Evolutionary conservation across 78 protist genomes (phyloP).

Genomic region (Trichosphaerium sp.): DNA sequence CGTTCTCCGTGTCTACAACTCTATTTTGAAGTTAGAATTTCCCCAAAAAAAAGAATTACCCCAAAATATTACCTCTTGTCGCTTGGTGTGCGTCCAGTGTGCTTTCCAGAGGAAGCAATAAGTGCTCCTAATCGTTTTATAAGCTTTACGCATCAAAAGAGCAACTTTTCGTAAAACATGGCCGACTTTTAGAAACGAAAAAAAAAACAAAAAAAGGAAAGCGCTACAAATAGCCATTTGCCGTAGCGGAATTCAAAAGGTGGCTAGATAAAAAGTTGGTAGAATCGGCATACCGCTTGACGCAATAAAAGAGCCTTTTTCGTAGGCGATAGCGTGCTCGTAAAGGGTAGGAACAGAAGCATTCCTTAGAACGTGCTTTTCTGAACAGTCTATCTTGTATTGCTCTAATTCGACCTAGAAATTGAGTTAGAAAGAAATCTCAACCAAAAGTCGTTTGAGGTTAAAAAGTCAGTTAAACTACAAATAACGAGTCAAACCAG

Average conservation of each 20-base stretch:
- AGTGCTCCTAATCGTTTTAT: constrained; percentile 62
- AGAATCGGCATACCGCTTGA: neutral
- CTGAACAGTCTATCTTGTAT: too few relatives aligned
- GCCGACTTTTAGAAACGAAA: neutral
- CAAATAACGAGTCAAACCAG: too few relatives aligned
- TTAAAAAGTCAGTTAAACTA: too few relatives aligned
- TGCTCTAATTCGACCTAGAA: too few relatives aligned
- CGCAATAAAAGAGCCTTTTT: constrained; percentile 1
- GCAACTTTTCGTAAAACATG: neutral
- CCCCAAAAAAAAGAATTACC: too few relatives aligned
- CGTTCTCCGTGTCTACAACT: constrained; percentile 36
- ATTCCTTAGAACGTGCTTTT: constrained; percentile 55
- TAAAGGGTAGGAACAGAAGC: constrained; percentile 55
- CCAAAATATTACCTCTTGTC: too few relatives aligned
- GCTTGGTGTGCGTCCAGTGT: constrained; percentile 77
- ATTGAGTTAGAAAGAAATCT: too few relatives aligned
- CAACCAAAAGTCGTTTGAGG: too few relatives aligned
- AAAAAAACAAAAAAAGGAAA: neutral
- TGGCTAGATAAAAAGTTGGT: neutral
- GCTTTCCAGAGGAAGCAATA: constrained; percentile 51
- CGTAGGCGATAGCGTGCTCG: constrained; percentile 66
- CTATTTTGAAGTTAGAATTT: too few relatives aligned
- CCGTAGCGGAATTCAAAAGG: too few relatives aligned
- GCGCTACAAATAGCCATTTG: neutral
- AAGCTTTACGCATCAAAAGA: neutral